These are phyloP conservation scores for Boletus edulis DNA, from an alignment of 768 basidiomycete species.

Conservation along the genomic window DNA sequence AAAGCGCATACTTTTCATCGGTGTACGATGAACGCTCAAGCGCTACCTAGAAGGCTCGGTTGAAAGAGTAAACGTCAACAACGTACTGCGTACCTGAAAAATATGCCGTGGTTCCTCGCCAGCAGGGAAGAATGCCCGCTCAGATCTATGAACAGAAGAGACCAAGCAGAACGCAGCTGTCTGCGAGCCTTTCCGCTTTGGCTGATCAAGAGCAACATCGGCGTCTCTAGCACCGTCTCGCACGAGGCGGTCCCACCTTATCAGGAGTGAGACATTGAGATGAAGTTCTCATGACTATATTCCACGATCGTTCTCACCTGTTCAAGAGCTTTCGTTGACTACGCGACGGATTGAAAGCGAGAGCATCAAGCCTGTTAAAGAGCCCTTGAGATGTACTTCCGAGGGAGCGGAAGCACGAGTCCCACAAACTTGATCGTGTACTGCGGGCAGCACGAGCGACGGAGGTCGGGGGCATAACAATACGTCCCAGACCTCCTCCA, in stretches of 20 bases:
- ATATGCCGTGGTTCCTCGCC: conserved; percentile 40
- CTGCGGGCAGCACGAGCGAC: conserved; percentile 84
- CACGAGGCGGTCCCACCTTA: conserved; percentile 75
- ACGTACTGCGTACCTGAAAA: conserved; percentile 52
- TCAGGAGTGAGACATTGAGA: neutral
- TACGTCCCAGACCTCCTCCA: conserved; percentile 84
- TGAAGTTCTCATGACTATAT: neutral
- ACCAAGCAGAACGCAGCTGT: conserved; percentile 38
- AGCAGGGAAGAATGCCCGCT: conserved; percentile 35
- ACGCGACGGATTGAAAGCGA: conserved; percentile 64
- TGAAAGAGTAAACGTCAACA: neutral
- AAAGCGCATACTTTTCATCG: conserved; percentile 79
- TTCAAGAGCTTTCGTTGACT: conserved; percentile 75
- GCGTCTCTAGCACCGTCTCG: conserved; percentile 37
- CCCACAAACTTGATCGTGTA: conserved; percentile 82
- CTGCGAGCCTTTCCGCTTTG: conserved; percentile 11
- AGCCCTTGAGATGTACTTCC: conserved; percentile 15
- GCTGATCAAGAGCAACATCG: conserved; percentile 16
- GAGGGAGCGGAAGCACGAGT: conserved; percentile 2
- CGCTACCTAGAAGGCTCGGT: conserved; percentile 47
- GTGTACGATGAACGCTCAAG: conserved; percentile 78
- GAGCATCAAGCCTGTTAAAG: conserved; percentile 57
- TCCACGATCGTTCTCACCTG: conserved; percentile 41
- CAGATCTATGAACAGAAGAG: conserved; percentile 55
- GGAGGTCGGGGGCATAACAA: conserved; percentile 87